Base-by-base conservation (phyloP, 179 eudicot genomes). In the Beta lomatogona region DNA sequence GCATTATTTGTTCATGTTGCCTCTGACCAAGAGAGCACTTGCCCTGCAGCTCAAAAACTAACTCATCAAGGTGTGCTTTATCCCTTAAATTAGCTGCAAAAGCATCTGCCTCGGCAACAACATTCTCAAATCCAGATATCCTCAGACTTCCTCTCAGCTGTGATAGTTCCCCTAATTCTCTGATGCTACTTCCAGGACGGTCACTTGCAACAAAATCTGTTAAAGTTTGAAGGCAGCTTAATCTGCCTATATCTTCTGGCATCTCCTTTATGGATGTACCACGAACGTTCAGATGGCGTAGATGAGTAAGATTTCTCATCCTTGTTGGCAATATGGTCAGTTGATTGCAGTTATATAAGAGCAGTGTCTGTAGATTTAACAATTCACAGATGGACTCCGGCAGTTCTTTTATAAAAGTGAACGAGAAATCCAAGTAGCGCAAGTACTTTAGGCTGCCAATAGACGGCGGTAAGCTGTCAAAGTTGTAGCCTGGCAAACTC, bases 391-490 rank as follows among this genome's bases (percentile, higher is more conserved):
- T 54, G 19, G 58, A 77, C 12, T 77, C 71, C 6, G 70, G 57
- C 57, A 65, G 28, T 25, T 48, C 2, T 3, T 19, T 25, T 18
- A 76, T 31, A 4, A 1, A 41, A 12, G 69, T 76, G 69, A 1
- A 76, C 5, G 79, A 76, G 22, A 76, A 61, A n/a, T 76, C 68
- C 67, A 76, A 46, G 69, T 57, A 76, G 8, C 69, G 31, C 19
- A 76, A 21, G 68, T 57, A 69, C 68, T 41, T 19, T 63, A 76
- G 28, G 52, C 28, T 76, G 4, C 67, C 79, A 57, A 76, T 76
- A 4, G 79, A 31, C 16, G 52, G 31, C 21, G 66, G 69, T 76
- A 41, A 59, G 44, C 36, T 36, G 68, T 36, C 19, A 21, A 76
- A 59, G 6, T 19, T 31, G 67, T 60, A 76, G n/a, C 54, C 22